Evolutionary conservation across 78 protist genomes (phyloP).

Genomic region (Dictyostelium citrinum): DNA sequence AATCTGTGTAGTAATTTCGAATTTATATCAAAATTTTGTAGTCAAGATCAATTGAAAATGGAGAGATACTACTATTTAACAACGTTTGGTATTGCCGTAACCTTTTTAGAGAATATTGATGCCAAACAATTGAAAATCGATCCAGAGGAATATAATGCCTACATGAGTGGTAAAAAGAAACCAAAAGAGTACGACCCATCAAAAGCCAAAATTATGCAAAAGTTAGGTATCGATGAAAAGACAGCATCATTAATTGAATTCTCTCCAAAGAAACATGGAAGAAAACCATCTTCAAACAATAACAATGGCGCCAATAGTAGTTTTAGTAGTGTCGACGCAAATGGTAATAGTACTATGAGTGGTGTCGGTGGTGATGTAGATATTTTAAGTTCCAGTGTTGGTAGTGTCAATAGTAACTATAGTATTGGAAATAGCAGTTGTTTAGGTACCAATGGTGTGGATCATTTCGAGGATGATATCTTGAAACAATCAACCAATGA

Average conservation of each 20-base stretch:
- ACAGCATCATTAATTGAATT: background rate
- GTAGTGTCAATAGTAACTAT: slow-evolving; percentile 5
- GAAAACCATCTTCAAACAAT: background rate
- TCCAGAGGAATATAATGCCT: slow-evolving; percentile 54
- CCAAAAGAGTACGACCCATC: background rate
- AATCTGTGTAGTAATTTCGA: slow-evolving; percentile 74
- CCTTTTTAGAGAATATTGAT: slow-evolving; percentile 72
- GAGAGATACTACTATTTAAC: slow-evolving; percentile 81
- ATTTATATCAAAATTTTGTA: slow-evolving; percentile 66
- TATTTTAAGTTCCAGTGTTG: background rate
- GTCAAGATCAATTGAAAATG: slow-evolving; percentile 29
- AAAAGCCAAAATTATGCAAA: slow-evolving; percentile 67
- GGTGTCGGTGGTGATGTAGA: background rate
- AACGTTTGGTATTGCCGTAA: slow-evolving; percentile 74
- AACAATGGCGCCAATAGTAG: background rate
- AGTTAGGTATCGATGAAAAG: slow-evolving; percentile 35
- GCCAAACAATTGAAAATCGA: slow-evolving; percentile 60
- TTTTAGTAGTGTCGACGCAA: background rate
- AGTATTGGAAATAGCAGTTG: background rate
- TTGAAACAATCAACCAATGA: background rate
- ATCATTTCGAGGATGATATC: background rate
- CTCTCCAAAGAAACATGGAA: slow-evolving; percentile 14
- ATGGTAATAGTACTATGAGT: background rate
- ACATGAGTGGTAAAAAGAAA: slow-evolving; percentile 40
- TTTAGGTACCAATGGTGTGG: background rate